Base-by-base conservation (phyloP, 495 filamentous ascomycete genomes). In the Penicillium psychrofluorescens region DNA sequence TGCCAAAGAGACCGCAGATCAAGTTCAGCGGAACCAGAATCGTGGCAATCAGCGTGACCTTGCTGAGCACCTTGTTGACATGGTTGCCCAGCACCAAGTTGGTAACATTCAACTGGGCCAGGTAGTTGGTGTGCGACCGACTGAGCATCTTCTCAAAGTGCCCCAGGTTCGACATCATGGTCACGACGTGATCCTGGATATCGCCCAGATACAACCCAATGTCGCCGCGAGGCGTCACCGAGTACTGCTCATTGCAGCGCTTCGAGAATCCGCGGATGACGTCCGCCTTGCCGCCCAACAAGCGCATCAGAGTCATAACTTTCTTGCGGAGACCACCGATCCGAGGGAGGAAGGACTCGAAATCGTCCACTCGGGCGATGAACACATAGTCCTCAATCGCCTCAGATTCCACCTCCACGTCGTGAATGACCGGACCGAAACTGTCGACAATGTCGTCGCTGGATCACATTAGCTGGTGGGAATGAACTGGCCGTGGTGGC, bases 71-170 rank as follows among this genome's bases (percentile, higher is more conserved):
- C 44, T 83, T 78, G 61, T 95, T 95, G 35, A 84, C 85, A 40
- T 75, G 70, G 47, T 88, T 90, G 2, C 88, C 88, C 56, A 90
- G 78, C 6, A 79, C 76, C 56, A 95, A 80, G 57, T 85, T 88
- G 53, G 90, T 88, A 49, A 98, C 90, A 38, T 85, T 90, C 46
- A 98, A 78, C 66, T 96, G 92, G 11, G 92, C 92, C 12, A 97
- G 76, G 49, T 97, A 96, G 59, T 98, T 98, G 67, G 84, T 84
- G 68, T 97, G 94, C n/a, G 83, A 84, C 14, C 94, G 85, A 7
- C 85, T 88, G 42, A 98, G 79, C 77, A 98, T 96, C 71, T 96
- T 96, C 61, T 98, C 94, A 53, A 92, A 96, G 59, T 98, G 92
- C 8, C 79, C 81, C 41, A 98, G 68, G 62, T 95, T 98, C 50